Conservation (phyloP, 2,329 filamentous ascomycete species). For the Cytospora chrysosperma region DNA sequence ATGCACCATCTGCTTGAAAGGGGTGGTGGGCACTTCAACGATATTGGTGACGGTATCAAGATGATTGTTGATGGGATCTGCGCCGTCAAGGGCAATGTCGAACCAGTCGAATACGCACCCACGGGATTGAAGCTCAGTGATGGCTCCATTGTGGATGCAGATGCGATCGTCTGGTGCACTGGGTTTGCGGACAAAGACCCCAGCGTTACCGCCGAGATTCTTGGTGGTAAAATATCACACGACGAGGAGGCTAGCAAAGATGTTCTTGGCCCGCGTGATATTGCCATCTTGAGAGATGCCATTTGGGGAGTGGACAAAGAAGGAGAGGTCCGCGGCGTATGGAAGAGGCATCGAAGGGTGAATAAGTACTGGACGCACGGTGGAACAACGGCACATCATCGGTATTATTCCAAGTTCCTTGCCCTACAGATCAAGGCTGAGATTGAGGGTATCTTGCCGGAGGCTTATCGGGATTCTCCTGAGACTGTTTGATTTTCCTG, state of each 20-base stretch:
- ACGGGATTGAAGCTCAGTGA: conserved; percentile 37
- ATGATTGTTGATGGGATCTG: conserved; percentile 35
- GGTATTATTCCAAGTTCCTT: conserved; percentile 35
- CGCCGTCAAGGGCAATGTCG: conserved; percentile 31
- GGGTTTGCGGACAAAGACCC: conserved; percentile 37
- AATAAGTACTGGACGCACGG: conserved; percentile 39
- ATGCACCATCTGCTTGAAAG: conserved; percentile 37
- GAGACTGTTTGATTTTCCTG: conserved; percentile 20
- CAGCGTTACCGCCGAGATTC: conserved; percentile 29
- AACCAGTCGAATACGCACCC: conserved; percentile 34
- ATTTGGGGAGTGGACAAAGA: conserved; percentile 44
- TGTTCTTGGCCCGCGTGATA: conserved; percentile 30
- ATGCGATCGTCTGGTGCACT: conserved; percentile 43
- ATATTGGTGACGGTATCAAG: conserved; percentile 35
- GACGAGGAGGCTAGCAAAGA: background rate
- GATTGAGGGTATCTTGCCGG: conserved; percentile 36
- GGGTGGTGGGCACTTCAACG: conserved; percentile 41
- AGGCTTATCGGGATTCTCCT: conserved; percentile 32
- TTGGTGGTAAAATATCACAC: conserved; percentile 24
- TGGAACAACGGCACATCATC: conserved; percentile 35
- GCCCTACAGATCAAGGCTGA: conserved; percentile 38
- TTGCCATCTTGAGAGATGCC: conserved; percentile 36
- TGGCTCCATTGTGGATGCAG: conserved; percentile 34
- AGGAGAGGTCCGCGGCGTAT: conserved; percentile 42
- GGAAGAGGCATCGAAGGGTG: conserved; percentile 35